Percentiles rank a stretch among this genome's conserved stretches.
These are phyloP conservation scores for Phytopythium chamaehyphon DNA, from an alignment of 352 stramenopile species.

Conservation along the genomic window DNA sequence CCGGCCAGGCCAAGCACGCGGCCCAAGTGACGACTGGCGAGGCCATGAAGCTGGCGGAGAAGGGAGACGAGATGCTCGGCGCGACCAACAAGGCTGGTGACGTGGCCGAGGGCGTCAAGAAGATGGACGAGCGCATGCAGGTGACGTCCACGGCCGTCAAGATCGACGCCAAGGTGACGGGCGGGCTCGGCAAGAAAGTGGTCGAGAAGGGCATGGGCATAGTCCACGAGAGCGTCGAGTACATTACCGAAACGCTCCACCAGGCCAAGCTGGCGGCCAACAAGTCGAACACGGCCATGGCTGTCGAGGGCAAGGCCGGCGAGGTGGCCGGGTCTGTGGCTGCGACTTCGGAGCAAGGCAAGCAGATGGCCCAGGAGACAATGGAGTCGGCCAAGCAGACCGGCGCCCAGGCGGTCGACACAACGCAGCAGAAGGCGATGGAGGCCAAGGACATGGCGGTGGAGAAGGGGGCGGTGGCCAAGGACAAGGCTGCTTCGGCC, in stretches of 20 bases:
- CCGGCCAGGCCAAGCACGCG: constrained; percentile 15
- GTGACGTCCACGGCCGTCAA: constrained; percentile 49
- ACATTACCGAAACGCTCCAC: constrained; percentile 57
- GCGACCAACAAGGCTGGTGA: constrained; percentile 30
- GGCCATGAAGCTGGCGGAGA: constrained; percentile 34
- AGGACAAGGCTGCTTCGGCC: constrained; percentile 8
- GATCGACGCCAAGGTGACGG: constrained; percentile 62
- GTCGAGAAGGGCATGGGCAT: constrained; percentile 56
- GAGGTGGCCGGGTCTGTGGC: constrained; percentile 14
- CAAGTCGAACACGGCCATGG: constrained; percentile 36
- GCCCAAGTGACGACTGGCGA: constrained; percentile 42
- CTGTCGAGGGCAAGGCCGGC: constrained; percentile 29
- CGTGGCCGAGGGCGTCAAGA: constrained; percentile 46
- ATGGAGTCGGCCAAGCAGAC: constrained; percentile 23
- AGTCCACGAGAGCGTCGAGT: constrained; percentile 56
- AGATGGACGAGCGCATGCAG: constrained; percentile 48
- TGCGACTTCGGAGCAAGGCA: constrained; percentile 20
- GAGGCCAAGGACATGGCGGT: constrained; percentile 8
- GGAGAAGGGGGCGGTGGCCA: constrained; percentile 8
- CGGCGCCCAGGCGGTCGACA: constrained; percentile 11
- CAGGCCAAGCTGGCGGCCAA: constrained; percentile 51
- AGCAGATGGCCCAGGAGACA: constrained; percentile 22
- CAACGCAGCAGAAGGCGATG: constrained; percentile 13
- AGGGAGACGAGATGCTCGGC: constrained; percentile 51
- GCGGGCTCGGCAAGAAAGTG: constrained; percentile 47